Conservation (phyloP, 768 basidiomycete genomes). For the Collybiopsis confluens region DNA sequence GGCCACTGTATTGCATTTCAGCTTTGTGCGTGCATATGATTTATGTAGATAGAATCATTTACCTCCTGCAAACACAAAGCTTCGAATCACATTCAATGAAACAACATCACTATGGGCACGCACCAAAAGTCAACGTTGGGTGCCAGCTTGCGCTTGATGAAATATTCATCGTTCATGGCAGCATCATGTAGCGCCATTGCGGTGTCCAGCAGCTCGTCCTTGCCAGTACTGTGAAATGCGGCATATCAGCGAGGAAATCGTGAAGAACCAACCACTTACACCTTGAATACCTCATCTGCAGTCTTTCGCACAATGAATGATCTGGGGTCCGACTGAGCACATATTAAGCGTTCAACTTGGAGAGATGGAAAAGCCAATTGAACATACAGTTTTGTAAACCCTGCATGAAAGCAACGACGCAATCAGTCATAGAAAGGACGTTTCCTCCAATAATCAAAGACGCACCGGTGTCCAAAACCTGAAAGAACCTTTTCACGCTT, state of each 20-base stretch:
- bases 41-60: constrained; percentile 19
- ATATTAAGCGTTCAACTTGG: constrained; percentile 5
- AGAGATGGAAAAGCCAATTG: background rate
- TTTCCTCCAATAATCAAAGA: constrained; percentile 1
- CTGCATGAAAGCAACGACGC: constrained; percentile 20
- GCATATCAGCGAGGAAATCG: background rate
- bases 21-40: constrained; percentile 1
- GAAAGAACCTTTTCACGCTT: constrained; percentile 83
- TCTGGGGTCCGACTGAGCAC: constrained; percentile 75
- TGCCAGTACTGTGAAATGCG: constrained; percentile 58
- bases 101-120: constrained; percentile 19
- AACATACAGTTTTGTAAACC: constrained; percentile 69
- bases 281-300: constrained; percentile 87
- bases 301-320: constrained; percentile 89
- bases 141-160: constrained; percentile 72
- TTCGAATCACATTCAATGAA: background rate
- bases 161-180: constrained; percentile 90
- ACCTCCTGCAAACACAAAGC: constrained; percentile 45
- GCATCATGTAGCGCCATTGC: constrained; percentile 87
- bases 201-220: constrained; percentile 80
- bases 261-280: constrained; percentile 42
- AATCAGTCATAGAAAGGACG: background rate
- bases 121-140: constrained; percentile 94
- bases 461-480: constrained; percentile 84
- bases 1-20: constrained; percentile 44